Conservation (phyloP, 2,329 filamentous ascomycete species). For the Diaporthe velutina region DNA sequence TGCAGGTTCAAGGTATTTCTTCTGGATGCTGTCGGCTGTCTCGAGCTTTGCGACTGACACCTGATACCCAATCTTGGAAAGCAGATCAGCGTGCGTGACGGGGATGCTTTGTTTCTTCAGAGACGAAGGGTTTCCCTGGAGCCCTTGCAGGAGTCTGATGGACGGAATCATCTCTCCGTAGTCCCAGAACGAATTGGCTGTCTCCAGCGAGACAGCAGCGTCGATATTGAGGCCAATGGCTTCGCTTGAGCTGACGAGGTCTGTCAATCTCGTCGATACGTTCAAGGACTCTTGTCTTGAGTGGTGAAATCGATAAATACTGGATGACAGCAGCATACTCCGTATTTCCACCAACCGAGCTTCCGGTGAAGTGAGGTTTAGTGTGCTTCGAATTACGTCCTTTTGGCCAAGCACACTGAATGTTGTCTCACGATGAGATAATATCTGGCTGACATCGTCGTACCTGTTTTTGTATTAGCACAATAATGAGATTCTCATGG, state of each 20-base stretch:
- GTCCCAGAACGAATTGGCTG: slow-evolving; percentile 93
- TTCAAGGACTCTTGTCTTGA: slow-evolving; percentile 89
- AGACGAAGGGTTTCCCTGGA: slow-evolving; percentile 70
- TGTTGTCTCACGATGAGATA: slow-evolving; percentile 86
- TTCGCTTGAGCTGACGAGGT: slow-evolving; percentile 78
- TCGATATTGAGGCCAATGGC: slow-evolving; percentile 82
- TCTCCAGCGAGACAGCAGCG: slow-evolving; percentile 82
- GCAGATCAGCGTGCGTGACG: slow-evolving; percentile 81
- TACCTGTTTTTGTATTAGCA: slow-evolving; percentile 64
- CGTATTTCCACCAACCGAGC: slow-evolving; percentile 81
- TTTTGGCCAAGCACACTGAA: slow-evolving; percentile 84
- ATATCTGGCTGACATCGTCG: slow-evolving; percentile 81
- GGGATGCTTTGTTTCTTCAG: slow-evolving; percentile 77
- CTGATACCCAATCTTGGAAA: slow-evolving; percentile 90
- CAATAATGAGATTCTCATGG: background rate
- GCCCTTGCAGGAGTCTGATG: slow-evolving; percentile 86
- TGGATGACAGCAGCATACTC: slow-evolving; percentile 80
- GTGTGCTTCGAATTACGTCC: slow-evolving; percentile 69
- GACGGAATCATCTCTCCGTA: slow-evolving; percentile 91
- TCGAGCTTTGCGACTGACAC: slow-evolving; percentile 91
- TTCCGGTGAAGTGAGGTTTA: slow-evolving; percentile 72
- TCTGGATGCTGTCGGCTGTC: slow-evolving; percentile 90
- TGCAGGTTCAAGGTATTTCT: slow-evolving; percentile 86
- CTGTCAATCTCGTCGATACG: slow-evolving; percentile 84
- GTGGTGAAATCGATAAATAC: slow-evolving; percentile 82